Base-by-base conservation (phyloP, 768 basidiomycete genomes). In the Russula emetica region DNA sequence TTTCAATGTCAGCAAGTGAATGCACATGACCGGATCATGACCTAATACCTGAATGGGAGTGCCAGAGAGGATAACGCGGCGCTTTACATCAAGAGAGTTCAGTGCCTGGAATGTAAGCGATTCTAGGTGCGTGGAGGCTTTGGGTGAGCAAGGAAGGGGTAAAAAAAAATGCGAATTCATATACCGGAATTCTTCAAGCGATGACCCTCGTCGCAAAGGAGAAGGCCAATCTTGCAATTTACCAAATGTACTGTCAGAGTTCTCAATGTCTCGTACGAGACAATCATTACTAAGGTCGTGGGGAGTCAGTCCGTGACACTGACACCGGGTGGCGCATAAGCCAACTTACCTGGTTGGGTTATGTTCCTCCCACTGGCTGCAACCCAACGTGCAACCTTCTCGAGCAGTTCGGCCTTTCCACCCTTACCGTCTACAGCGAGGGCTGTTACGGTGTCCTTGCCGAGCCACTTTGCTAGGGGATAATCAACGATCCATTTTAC, bases 171-270 rank as follows among this genome's bases (percentile, higher is more conserved):
- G 56, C 59, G 76, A 79, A 58, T 5, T 55, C 28, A 24, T 6
- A n/a, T 67, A 91, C 94, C 91, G 53, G 91, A 91, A 72, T 99
- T 99, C 78, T 99, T 99, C 63, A 99, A 78, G 56, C 96, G 80
- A 77, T 99, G 96, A 5, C 96, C 96, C 77, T 99, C 96, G 70
- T 99, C 96, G 66, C 94, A 96, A 34, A 99, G 83, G n/a, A 99
- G 76, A 18, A 99, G 76, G 2, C 97, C 97, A 53, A 99, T 90
- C 57, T 80, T 85, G 67, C 90, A 92, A 61, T 82, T 83, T 4
- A 86, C 85, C 13, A 98, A 80, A 70, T 95, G 84, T 0, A 75
- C 84, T 9, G 86, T 82, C 14, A 98, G 78, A 5, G 88, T 88
- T 22, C 96, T 85, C 57, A 99, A 81, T 0, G 93, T 96, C 74